Evolutionary conservation across 257 asterid genomes (phyloP).

Genomic region (Coffea eugenioides): DNA sequence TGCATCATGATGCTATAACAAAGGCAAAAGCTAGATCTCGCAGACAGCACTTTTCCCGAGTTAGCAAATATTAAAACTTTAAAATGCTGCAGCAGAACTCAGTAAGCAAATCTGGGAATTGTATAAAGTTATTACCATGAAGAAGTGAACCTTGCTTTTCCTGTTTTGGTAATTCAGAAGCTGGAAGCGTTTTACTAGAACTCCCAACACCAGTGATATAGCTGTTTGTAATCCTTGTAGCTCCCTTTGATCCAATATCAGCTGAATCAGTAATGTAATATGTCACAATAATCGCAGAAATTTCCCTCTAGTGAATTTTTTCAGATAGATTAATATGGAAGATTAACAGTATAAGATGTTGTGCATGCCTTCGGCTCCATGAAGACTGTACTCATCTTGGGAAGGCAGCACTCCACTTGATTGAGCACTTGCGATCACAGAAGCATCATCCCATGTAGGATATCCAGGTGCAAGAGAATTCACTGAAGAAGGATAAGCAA

Average conservation of each 20-base stretch:
- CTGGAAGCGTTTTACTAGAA: conserved; percentile 42
- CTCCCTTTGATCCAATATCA: conserved; percentile 70
- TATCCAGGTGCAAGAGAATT: conserved; percentile 59
- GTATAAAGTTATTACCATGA: conserved; percentile 47
- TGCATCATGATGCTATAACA: not conserved
- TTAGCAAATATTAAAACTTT: not conserved
- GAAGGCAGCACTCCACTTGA: conserved; percentile 50
- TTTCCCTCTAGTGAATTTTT: conserved; percentile 10
- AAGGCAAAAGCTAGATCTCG: not conserved
- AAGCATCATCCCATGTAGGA: conserved; percentile 68
- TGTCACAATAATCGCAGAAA: conserved; percentile 41
- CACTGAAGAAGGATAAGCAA: conserved; percentile 59
- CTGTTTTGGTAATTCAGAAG: conserved; percentile 43
- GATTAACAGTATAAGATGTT: conserved; percentile 13
- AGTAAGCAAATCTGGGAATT: not conserved
- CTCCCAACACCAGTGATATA: conserved; percentile 45
- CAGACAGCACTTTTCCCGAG: not conserved
- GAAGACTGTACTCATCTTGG: conserved; percentile 58
- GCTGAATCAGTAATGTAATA: conserved; percentile 58
- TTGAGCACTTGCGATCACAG: conserved; percentile 46
- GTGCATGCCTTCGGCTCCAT: conserved; percentile 62
- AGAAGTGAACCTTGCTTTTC: conserved; percentile 47
- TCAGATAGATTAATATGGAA: not conserved
- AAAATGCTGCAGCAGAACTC: not conserved
- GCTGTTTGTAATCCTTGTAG: conserved; percentile 45